Evolutionary conservation across 768 basidiomycete species (phyloP).

Genomic region (Rhizopogon vinicolor): DNA sequence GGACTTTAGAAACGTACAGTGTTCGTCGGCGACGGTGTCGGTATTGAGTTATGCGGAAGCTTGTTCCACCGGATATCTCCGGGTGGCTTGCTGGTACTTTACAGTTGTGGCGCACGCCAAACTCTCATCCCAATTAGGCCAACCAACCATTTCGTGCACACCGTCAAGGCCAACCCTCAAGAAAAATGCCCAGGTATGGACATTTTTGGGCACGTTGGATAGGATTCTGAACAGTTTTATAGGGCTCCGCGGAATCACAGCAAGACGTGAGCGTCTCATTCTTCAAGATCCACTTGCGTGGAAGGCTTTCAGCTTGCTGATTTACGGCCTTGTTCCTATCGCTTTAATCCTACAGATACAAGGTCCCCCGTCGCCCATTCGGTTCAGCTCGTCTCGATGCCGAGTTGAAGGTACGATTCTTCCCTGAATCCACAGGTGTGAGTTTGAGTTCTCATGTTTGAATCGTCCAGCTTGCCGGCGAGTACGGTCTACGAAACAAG

Average conservation of each 20-base stretch:
- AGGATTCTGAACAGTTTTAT: slow-evolving; percentile 29
- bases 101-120: slow-evolving; percentile 51
- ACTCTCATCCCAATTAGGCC: slow-evolving; percentile 35
- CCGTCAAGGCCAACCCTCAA: slow-evolving; percentile 42
- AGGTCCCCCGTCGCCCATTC: slow-evolving; percentile 97
- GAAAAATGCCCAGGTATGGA: slow-evolving; percentile 82
- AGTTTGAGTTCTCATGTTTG: slow-evolving; percentile 1
- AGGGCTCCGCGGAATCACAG: slow-evolving; percentile 91
- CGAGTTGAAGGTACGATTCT: slow-evolving; percentile 82
- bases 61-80: slow-evolving; percentile 44
- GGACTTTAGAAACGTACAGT: slow-evolving; percentile 35
- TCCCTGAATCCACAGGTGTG: not conserved
- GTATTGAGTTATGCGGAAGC: slow-evolving; percentile 35
- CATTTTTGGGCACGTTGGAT: slow-evolving; percentile 11
- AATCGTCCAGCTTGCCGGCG: slow-evolving; percentile 83
- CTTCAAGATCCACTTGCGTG: slow-evolving; percentile 68
- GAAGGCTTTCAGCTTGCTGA: slow-evolving; percentile 65
- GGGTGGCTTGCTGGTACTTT: slow-evolving; percentile 65
- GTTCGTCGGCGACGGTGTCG: slow-evolving; percentile 43
- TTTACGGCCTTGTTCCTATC: slow-evolving; percentile 59
- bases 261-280: slow-evolving; percentile 80
- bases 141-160: slow-evolving; percentile 17
- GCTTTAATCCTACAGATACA: slow-evolving; percentile 73
- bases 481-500: slow-evolving; percentile 99
- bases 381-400: slow-evolving; percentile 98